Conservation (phyloP, 2,329 filamentous ascomycete species). For the Cyanodermella asteris region DNA sequence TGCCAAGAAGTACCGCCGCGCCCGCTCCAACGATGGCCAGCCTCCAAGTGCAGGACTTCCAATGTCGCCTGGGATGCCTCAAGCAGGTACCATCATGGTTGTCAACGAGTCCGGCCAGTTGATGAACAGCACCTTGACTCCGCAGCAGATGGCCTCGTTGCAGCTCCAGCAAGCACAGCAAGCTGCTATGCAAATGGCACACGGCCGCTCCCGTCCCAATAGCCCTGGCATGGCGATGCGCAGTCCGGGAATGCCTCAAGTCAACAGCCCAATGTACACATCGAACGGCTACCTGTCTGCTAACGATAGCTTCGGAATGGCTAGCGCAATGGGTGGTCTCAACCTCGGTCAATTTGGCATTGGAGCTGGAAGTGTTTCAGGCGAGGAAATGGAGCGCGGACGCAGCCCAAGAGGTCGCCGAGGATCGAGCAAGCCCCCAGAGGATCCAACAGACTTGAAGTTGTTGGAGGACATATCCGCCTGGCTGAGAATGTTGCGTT, state of each 20-base stretch:
- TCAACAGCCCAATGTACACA: no score
- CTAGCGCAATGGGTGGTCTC: constrained; percentile 47
- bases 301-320: constrained; percentile 54
- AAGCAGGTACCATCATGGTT: constrained; percentile 67
- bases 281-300: constrained; percentile 87
- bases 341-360: constrained; percentile 48
- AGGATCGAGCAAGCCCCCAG: constrained; percentile 89
- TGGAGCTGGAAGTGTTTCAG: constrained; percentile 43
- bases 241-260: no score
- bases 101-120: constrained; percentile 85
- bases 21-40: constrained; percentile 63
- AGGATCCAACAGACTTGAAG: constrained; percentile 81
- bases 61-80: constrained; percentile 44
- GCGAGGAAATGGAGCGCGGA: constrained; percentile 76
- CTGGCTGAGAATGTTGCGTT: constrained; percentile 80
- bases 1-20: constrained; percentile 83
- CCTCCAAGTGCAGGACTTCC: constrained; percentile 31
- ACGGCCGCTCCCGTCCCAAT: constrained; percentile 63
- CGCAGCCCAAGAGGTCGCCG: constrained; percentile 79
- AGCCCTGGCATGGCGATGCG: constrained; percentile 79
- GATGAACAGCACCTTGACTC: constrained; percentile 52
- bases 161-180: constrained; percentile 46
- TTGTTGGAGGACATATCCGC: constrained; percentile 86
- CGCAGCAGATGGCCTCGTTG: constrained; percentile 65
- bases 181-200: constrained; percentile 29